These are phyloP conservation scores for Madurella fahalii DNA, from an alignment of 2,329 filamentous ascomycete genomes.

Conservation along the genomic window DNA sequence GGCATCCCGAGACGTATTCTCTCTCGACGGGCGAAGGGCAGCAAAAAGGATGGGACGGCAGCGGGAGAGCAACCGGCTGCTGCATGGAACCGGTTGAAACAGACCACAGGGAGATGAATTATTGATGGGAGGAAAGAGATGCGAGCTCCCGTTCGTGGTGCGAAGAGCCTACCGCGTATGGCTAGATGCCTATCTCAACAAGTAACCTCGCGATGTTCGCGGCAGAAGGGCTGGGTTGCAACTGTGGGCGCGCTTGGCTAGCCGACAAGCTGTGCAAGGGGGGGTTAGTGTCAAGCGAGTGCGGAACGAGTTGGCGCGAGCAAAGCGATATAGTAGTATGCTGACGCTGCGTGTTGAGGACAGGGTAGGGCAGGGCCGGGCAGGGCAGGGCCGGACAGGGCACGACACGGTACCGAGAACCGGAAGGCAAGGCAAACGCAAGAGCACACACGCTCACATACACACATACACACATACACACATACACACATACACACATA, in stretches of 20 bases:
- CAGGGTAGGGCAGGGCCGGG: too few relatives aligned
- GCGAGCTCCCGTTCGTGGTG: constrained; percentile 1
- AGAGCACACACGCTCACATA: too few relatives aligned
- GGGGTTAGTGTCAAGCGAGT: too few relatives aligned
- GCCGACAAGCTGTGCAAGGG: too few relatives aligned
- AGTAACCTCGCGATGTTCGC: neutral
- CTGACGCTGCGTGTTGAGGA: too few relatives aligned
- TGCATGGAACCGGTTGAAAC: constrained; percentile 10
- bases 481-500: too few relatives aligned
- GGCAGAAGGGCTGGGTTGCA: neutral
- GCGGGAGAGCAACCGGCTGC: neutral
- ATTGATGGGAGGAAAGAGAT: neutral
- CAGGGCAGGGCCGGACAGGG: too few relatives aligned
- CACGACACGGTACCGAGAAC: too few relatives aligned
- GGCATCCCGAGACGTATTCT: neutral
- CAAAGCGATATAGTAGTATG: too few relatives aligned
- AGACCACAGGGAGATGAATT: neutral
- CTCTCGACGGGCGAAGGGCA: neutral
- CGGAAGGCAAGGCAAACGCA: neutral
- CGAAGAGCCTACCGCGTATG: neutral
- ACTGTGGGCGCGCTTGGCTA: too few relatives aligned
- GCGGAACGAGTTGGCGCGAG: too few relatives aligned
- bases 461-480: too few relatives aligned
- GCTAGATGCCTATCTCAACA: neutral
- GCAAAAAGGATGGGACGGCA: neutral